phyloP scores from a whole-genome alignment of 345 rosid genomes.

The Citrus reticulata region DNA sequence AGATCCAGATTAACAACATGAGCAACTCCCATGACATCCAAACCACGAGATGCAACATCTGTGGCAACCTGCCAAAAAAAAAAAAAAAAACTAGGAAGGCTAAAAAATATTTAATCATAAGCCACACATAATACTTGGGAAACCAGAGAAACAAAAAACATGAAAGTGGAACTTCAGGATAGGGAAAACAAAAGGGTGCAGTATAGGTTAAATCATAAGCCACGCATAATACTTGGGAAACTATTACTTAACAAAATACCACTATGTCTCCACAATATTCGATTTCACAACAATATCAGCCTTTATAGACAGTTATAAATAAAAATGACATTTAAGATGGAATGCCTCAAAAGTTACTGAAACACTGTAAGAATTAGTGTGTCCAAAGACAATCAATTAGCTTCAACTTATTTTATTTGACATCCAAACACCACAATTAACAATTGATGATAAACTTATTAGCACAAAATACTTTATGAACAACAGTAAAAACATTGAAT shows the following conservation, averaged over 20 bases:
- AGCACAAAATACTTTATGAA: neutral
- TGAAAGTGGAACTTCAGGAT: too few species aligned
- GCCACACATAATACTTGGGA: too few species aligned
- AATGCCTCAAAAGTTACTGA: neutral
- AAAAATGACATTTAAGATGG: neutral
- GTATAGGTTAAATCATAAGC: too few species aligned
- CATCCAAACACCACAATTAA: neutral
- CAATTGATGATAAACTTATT: neutral
- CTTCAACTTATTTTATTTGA: neutral
- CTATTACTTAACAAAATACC: too few species aligned
- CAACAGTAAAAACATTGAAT: too few species aligned
- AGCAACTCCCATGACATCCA: conserved; percentile 41
- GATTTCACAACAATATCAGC: neutral
- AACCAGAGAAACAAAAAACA: too few species aligned
- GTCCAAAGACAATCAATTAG: neutral
- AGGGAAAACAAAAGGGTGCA: too few species aligned
- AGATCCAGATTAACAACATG: conserved; percentile 45
- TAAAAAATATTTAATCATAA: too few species aligned
- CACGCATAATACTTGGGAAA: too few species aligned
- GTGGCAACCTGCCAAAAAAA: conserved; percentile 30
- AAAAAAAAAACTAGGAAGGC: too few species aligned
- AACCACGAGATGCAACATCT: conserved; percentile 47
- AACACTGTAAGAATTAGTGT: neutral
- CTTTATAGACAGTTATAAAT: neutral
- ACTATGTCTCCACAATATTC: too few species aligned